Base-by-base conservation (phyloP, 2,329 filamentous ascomycete genomes). In the Sporothrix pallida region DNA sequence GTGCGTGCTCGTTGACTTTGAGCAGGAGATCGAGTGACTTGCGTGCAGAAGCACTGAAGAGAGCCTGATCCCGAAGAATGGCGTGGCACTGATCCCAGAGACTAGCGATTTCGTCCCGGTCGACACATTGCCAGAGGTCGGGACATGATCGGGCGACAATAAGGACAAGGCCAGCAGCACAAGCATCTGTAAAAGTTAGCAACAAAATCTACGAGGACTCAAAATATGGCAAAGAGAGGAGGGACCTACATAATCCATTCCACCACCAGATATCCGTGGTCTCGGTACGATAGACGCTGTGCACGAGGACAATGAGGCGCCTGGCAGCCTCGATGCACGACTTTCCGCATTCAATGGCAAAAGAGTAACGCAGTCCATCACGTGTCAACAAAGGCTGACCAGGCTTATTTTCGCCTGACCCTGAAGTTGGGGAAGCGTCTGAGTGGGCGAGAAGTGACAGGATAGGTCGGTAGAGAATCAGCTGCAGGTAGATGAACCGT, bases 181-280 rank as follows among this genome's bases (percentile, higher is more conserved):
- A 75, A 2, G 69, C 72, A 20, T 75, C 73, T 74, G 44, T 0
- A 54, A 31, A 12, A 8, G 52, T 60, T 31, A 58, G 68, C 13
- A n/a, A 6, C 1, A 42, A 6, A 9, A 42, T 23, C n/a, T 9
- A 5, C 3, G 37, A 20, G 6, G 3, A 15, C 23, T 37, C 7
- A 7, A 37, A 37, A 37, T 7, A 37, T 37, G 17, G 9, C 6
- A 6, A 10, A n/a, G 9, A 17, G 4, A 42, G 13, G 17, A 13
- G 20, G 1, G 46, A 15, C 73, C 8, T 42, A 74, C 73, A 75
- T 13, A 75, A 50, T 10, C 62, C 74, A 17, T 75, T 75, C 74
- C 74, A 75, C 74, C 74, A 75, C 74, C 74, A 75, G 17, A 71
- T 70, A 23, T 71, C 72, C 1, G 72, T 68, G 37, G 58, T 58